Evolutionary conservation across 2,329 filamentous ascomycete species (phyloP).

Genomic region (Aspergillus piperis): DNA sequence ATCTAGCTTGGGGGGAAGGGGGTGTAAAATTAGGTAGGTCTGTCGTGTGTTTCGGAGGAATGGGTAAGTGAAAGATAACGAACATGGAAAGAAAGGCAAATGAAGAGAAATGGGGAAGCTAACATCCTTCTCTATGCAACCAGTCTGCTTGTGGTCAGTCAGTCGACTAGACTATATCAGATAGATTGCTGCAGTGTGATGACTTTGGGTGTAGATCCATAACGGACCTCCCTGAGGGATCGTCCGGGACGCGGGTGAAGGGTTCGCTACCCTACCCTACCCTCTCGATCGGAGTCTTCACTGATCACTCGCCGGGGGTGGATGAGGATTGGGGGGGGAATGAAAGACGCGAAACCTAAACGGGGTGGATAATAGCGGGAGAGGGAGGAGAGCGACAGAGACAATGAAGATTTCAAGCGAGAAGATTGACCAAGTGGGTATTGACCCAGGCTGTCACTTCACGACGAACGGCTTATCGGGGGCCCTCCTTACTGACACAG

Average conservation of each 20-base stretch:
- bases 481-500: constrained; percentile 19
- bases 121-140: neutral
- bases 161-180: neutral
- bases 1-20: too few species aligned
- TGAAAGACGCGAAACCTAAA: neutral
- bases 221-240: neutral
- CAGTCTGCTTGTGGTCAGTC: too few species aligned
- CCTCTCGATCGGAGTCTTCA: constrained; percentile 6
- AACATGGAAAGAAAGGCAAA: neutral
- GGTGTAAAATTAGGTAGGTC: too few species aligned
- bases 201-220: neutral
- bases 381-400: too few species aligned
- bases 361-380: neutral
- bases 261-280: neutral
- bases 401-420: too few species aligned
- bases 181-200: constrained; percentile 2
- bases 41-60: too few species aligned
- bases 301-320: too few species aligned
- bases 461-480: neutral
- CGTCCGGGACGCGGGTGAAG: neutral
- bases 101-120: neutral
- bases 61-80: too few species aligned
- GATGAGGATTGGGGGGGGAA: too few species aligned
- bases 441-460: too few species aligned
- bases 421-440: too few species aligned